These are phyloP conservation scores for Paramecium pentaurelia DNA, from an alignment of 73 alveolate genomes.

Conservation along the genomic window DNA sequence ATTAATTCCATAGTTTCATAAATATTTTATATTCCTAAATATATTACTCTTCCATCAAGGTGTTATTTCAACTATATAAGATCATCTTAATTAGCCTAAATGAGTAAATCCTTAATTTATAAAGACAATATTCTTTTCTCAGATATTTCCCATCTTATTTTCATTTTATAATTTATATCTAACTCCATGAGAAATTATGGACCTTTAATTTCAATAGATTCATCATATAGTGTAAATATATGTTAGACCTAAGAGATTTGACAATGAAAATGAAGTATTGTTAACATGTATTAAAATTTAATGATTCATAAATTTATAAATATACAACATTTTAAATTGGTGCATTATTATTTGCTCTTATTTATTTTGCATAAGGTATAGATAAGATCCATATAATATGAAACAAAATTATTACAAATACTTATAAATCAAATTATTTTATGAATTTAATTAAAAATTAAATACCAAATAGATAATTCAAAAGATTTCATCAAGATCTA, in stretches of 20 bases:
- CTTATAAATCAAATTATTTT: neutral
- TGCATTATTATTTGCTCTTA: neutral
- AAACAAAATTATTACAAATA: neutral
- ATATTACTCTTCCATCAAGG: neutral
- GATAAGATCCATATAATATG: neutral
- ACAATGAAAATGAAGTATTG: neutral
- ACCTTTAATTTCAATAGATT: neutral
- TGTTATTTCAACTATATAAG: neutral
- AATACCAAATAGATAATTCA: neutral
- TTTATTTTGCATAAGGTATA: too few species aligned
- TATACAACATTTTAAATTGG: neutral
- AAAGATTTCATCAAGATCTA: neutral
- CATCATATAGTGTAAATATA: neutral
- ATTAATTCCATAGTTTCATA: neutral
- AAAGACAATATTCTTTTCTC: neutral
- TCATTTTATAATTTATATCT: neutral
- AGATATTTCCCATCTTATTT: conserved; percentile 9
- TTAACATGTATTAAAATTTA: neutral
- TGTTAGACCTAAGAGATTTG: neutral
- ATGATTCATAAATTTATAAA: neutral
- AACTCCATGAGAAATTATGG: neutral
- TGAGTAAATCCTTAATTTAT: neutral
- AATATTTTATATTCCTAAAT: neutral
- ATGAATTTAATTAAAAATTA: neutral
- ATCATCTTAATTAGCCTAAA: neutral